Evolutionary conservation across 1,284 basidiomycete genomes (phyloP).

Genomic region (Apiotrichum brassicae): DNA sequence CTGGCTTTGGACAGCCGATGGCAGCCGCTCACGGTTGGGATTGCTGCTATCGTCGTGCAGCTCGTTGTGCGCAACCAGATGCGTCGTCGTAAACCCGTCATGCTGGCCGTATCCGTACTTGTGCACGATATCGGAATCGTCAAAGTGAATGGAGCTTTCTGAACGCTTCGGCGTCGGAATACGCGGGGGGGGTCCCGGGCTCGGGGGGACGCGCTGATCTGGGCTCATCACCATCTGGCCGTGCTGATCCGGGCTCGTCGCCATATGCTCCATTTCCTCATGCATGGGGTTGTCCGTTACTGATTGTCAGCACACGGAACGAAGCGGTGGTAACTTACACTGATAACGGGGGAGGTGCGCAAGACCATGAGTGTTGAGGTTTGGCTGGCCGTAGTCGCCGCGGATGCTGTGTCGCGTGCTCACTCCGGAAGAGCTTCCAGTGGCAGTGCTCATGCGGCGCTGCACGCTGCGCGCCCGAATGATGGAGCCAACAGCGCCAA

Average conservation of each 20-base stretch:
- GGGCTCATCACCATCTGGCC: too few species aligned
- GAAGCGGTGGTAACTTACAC: constrained; percentile 51
- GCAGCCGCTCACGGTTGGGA: neutral
- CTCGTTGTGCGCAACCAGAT: constrained; percentile 25
- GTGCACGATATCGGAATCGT: constrained; percentile 43
- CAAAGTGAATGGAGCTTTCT: constrained; percentile 38
- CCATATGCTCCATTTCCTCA: constrained; percentile 24
- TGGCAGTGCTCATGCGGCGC: constrained; percentile 23
- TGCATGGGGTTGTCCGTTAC: constrained; percentile 45
- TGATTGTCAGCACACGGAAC: constrained; percentile 4
- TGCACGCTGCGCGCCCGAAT: constrained; percentile 61
- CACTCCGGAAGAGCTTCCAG: neutral
- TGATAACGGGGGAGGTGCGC: constrained; percentile 34
- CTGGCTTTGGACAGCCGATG: neutral
- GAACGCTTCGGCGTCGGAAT: constrained; percentile 10
- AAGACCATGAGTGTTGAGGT: constrained; percentile 33
- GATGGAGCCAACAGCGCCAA: constrained; percentile 80
- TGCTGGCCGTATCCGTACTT: constrained; percentile 37
- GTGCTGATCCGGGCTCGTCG: too few species aligned
- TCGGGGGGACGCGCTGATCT: too few species aligned
- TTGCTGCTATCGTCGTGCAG: neutral
- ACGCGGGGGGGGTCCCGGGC: too few species aligned
- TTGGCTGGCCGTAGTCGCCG: neutral
- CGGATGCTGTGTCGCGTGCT: neutral
- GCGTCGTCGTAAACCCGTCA: constrained; percentile 24